These are phyloP conservation scores for Cryphonectria japonica DNA, from an alignment of 2,329 filamentous ascomycete species.

Conservation along the genomic window DNA sequence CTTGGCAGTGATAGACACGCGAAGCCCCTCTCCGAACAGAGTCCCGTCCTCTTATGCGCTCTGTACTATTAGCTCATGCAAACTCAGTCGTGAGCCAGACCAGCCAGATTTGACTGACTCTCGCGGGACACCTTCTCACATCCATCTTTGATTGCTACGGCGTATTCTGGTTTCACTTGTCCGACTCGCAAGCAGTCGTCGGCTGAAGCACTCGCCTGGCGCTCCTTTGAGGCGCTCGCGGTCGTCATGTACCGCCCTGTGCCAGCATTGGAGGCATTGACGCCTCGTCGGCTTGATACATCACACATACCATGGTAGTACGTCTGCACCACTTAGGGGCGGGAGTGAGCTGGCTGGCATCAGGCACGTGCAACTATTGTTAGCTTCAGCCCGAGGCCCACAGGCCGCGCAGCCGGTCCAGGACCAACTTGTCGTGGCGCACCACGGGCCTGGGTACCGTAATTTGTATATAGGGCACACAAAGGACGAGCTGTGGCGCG, in stretches of 20 bases:
- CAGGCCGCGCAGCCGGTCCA: conserved; percentile 21
- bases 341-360: not conserved
- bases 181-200: not conserved
- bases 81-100: not conserved
- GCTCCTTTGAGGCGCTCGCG: not conserved
- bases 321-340: not conserved
- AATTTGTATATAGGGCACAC: not conserved
- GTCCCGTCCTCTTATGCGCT: not conserved
- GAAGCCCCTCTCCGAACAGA: not conserved
- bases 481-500: conserved; percentile 13
- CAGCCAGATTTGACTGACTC: not conserved
- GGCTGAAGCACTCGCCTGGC: not conserved
- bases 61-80: not conserved
- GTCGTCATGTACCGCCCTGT: not conserved
- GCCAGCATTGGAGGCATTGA: not conserved
- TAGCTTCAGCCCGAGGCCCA: conserved; percentile 16
- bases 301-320: not conserved
- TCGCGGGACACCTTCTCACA: not conserved
- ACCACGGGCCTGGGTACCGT: not conserved
- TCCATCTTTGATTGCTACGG: not conserved
- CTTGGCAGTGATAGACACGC: not conserved
- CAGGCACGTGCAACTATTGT: conserved; percentile 7
- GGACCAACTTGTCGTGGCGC: conserved; percentile 13
- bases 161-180: not conserved
- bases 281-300: not conserved